Evolutionary conservation across 2,329 filamentous ascomycete genomes (phyloP), one percentile per base, ranked within the genome.

Genomic region (Ilyonectria mors-panacis): DNA sequence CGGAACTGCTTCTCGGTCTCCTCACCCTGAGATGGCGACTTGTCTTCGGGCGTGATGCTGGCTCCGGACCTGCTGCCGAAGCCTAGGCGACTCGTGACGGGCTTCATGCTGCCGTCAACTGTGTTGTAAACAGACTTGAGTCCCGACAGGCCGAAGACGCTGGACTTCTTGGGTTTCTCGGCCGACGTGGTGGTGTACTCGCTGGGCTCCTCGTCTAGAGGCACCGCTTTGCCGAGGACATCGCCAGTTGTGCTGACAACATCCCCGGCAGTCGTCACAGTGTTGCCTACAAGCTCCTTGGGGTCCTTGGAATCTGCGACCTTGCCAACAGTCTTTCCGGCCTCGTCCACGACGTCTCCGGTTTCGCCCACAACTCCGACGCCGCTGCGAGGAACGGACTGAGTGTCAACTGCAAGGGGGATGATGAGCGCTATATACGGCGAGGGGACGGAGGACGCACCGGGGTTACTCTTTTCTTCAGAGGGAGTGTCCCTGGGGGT

Each of bases 341-440:
- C 73, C 12, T 82, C 76, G 63, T 86, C 83, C 42, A 86, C 75
- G 19, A 85, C 81, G 17, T 85, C 83, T 17, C 85, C 84, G 23
- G 77, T 72, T 66, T 84, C 81, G 73, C 81, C 83, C 58, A 86
- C 84, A 55, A 81, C 77, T 39, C 82, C 80, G 19, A 80, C 81
- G 51, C 79, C 79, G 13, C 84, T 81, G 58, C 80, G 74, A 33
- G 80, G 80, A 47, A 80, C 71, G 50, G 74, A 74, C 26, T 78
- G 64, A 48, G 72, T 58, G 45, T 79, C 76, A 66, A 76, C 78
- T 79, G 63, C 65, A 71, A 75, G 62, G 57, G 73, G 71, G 68
- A 75, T 64, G 69, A 75, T 75, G 67, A 75, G 73, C 65, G 71
- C 69, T 54, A 73, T 65, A 65, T 65, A 72, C 54, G 73, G 69